A percentile compares a stretch with the other conserved stretches of the same genome.
These are phyloP conservation scores for Lecanicillium sp. DNA, from an alignment of 2,329 filamentous ascomycete genomes.

Conservation along the genomic window DNA sequence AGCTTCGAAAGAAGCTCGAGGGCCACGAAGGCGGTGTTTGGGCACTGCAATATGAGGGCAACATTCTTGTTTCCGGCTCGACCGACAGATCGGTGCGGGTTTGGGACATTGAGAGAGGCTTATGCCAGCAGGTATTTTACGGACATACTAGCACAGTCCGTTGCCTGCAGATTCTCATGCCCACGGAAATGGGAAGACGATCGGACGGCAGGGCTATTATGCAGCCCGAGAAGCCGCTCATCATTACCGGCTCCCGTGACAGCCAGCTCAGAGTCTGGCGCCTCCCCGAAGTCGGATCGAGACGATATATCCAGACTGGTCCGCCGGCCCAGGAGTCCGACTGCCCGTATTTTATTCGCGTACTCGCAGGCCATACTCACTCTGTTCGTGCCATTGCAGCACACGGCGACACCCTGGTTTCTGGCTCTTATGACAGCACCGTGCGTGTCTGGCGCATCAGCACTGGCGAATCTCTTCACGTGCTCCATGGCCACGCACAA, in stretches of 20 bases:
- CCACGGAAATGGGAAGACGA: conserved; percentile 65
- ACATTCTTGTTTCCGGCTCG: conserved; percentile 89
- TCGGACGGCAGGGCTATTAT: conserved; percentile 69
- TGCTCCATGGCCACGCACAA: conserved; percentile 76
- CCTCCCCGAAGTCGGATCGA: conserved; percentile 72
- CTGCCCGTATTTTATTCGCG: conserved; percentile 91
- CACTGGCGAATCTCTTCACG: conserved; percentile 79
- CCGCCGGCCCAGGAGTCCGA: conserved; percentile 67
- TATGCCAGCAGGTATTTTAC: conserved; percentile 92
- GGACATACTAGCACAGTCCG: conserved; percentile 96
- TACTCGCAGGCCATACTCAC: conserved; percentile 78
- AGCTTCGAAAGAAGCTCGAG: conserved; percentile 71
- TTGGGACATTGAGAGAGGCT: conserved; percentile 92
- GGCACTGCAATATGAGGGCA: conserved; percentile 94
- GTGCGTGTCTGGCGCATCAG: conserved; percentile 97
- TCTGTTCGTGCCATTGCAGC: conserved; percentile 95
- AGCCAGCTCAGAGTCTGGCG: conserved; percentile 93
- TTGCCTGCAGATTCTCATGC: conserved; percentile 90
- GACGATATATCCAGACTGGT: conserved; percentile 70
- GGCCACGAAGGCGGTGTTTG: conserved; percentile 97
- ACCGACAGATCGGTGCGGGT: conserved; percentile 98
- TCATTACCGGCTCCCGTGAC: conserved; percentile 94
- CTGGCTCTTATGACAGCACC: conserved; percentile 91
- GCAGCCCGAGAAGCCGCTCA: conserved; percentile 89
- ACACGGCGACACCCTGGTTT: conserved; percentile 90